Evolutionary conservation across 2,329 filamentous ascomycete genomes (phyloP), one percentile per base, ranked within the genome.

Genomic region (Colletotrichum sp.): DNA sequence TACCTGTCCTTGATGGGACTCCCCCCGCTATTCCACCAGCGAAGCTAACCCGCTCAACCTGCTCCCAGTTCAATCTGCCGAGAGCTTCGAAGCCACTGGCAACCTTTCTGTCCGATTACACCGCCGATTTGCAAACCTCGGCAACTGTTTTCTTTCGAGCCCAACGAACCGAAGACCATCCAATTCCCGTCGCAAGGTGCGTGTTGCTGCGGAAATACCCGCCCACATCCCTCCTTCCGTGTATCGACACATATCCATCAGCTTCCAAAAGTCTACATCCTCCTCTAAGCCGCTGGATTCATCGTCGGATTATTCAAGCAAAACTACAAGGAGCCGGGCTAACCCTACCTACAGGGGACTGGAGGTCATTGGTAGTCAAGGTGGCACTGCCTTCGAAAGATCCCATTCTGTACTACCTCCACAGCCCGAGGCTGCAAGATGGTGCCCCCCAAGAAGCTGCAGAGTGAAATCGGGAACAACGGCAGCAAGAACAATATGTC

Each of bases 401-500:
- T 28, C 63, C 32, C 55, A 71, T 57, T 36, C 55, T 77, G 75
- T 71, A 71, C 65, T 67, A 75, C 66, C 71, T 39, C 64, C 59
- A 66, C 71, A 77, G 60, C 49, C 39, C 65, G 55, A 66, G 66
- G 67, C 49, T 36, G 49, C 60, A 62, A 67, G n/a, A 77, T 76
- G 75, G 75, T 77, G 16, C 71, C 60, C 16, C 75, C 75, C 39
- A 77, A 77, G 72, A 77, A 77, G 44, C 71, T 65, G 59, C 75
- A 77, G 21, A 68, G 71, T 49, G 75, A 77, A 13, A 71, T 77
- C 15, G 71, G 71, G 59, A 77, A 77, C 16, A 72, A 69, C 71
- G 36, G 75, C 63, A 77, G 72, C 63, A 76, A 77, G 64, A 68
- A 75, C 77, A 82, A 81, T 24, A 87, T 87, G 85, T 83, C 85